Evolutionary conservation across 2,329 filamentous ascomycete species (phyloP).

Genomic region (Ophiostoma fasciatum): DNA sequence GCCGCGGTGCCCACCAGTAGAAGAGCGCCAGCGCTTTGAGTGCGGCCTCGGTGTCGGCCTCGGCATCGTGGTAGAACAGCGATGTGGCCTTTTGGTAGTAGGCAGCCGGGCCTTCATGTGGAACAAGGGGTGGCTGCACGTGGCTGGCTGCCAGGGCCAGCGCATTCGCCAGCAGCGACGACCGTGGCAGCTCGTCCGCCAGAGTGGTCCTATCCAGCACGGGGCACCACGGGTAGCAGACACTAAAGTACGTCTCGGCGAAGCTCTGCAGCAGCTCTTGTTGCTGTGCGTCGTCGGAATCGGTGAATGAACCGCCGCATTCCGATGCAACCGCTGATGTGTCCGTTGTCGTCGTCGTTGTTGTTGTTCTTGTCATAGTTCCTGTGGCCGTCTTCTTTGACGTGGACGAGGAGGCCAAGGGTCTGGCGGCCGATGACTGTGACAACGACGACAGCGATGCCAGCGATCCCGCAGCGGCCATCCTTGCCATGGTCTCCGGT

Average conservation of each 20-base stretch:
- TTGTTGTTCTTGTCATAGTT: no score
- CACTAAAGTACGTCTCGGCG: constrained; percentile 3
- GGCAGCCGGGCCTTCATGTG: not conserved
- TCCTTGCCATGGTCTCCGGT: no score
- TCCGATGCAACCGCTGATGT: no score
- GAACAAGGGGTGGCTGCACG: constrained; percentile 1
- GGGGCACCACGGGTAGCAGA: constrained; percentile 4
- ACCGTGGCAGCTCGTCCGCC: not conserved
- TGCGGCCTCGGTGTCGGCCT: not conserved
- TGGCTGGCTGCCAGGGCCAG: constrained; percentile 1
- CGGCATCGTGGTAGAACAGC: not conserved
- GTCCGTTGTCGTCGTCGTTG: no score
- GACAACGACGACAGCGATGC: no score
- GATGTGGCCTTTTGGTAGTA: constrained; percentile 1
- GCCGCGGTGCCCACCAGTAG: constrained; percentile 3
- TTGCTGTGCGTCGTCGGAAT: not conserved
- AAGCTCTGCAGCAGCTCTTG: constrained; percentile 3
- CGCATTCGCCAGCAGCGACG: constrained; percentile 2
- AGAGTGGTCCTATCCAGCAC: not conserved
- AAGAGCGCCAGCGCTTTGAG: constrained; percentile 1
- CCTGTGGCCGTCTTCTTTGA: no score
- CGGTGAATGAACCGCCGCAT: no score
- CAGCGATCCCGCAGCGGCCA: no score
- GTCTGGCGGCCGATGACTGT: no score
- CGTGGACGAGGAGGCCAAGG: no score